Percentiles rank a stretch among this genome's conserved stretches.
phyloP scores from a whole-genome alignment of 805 yeast species.

The Ogataea chonburiensis region DNA sequence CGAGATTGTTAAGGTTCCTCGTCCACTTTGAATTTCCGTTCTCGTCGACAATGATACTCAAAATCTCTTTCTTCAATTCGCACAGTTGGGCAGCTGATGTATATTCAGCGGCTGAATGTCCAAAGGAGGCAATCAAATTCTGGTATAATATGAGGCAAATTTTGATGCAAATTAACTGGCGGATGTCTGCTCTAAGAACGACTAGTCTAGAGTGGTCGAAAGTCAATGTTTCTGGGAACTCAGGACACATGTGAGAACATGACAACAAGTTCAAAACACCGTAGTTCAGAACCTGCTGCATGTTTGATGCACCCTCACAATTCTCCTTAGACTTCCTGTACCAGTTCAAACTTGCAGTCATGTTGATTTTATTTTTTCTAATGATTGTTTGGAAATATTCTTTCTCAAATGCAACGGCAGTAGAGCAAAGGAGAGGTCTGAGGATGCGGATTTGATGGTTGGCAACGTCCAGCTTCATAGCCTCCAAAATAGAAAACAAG shows the following conservation, averaged over 20 bases:
- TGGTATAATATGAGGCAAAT: conserved; percentile 71
- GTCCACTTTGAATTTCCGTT: conserved; percentile 92
- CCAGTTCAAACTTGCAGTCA: conserved; percentile 67
- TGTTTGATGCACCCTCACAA: conserved; percentile 17
- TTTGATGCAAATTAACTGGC: conserved; percentile 79
- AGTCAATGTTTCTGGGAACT: conserved; percentile 79
- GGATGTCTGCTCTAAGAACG: conserved; percentile 76
- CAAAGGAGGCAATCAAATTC: conserved; percentile 50
- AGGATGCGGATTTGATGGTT: conserved; percentile 88
- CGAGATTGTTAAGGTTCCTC: conserved; percentile 67
- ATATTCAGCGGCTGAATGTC: conserved; percentile 33
- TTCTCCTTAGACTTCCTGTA: conserved; percentile 39
- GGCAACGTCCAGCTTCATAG: conserved; percentile 93
- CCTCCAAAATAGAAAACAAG: conserved; percentile 81
- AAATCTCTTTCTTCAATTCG: conserved; percentile 63
- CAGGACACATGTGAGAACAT: conserved; percentile 77
- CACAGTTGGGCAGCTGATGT: conserved; percentile 40
- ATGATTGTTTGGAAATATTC: conserved; percentile 67
- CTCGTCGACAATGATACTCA: conserved; percentile 79
- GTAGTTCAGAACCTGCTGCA: conserved; percentile 40
- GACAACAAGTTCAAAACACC: conserved; percentile 65
- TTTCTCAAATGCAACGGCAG: conserved; percentile 85
- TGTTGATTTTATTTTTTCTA: conserved; percentile 55
- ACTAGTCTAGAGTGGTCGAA: conserved; percentile 83
- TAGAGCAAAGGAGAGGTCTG: conserved; percentile 79